Base-by-base conservation (phyloP, 2,329 filamentous ascomycete species). In the Venturia nashicola region DNA sequence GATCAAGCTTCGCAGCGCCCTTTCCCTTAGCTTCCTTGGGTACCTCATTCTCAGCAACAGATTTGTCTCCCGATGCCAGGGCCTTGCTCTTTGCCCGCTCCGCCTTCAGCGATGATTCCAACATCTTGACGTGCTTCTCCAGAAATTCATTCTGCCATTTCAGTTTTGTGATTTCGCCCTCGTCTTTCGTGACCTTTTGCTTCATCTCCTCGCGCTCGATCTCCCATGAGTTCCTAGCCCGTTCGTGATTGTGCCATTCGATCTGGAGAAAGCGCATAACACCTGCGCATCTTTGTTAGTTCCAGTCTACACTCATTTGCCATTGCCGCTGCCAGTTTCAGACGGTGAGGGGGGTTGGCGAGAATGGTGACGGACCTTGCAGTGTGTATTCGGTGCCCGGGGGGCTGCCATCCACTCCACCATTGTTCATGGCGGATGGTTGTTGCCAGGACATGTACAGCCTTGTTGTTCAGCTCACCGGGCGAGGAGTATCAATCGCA, bases 121-220 rank as follows among this genome's bases (percentile, higher is more conserved):
- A 82, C 76, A 97, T 90, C 63, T 86, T 82, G 65, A 97, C 89
- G 72, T 97, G 95, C 78, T 91, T 91, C 74, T 90, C 91, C 63
- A 97, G 78, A 42, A 91, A 90, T 76, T 92, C 91, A 71, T 96
- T 92, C 65, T 92, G 85, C 66, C 90, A 88, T 76, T 96, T 94
- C 61, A 90, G 88, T 68, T 93, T 90, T 68, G 92, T 83, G 40
- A 88, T 85, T 69, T 96, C 90, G 63, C 94, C 94, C 77, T 99
- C 94, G 68, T 97, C 84, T 71, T 90, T 89, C 61, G 93, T 93
- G 78, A 99, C 97, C 72, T 95, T 87, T 69, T 90, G 91, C 80
- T 96, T 96, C 94, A 99, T 97, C 79, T 99, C 94, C 71, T 96
- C 94, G 73, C 91, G 88, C 77, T 99, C 94, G 74, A 99, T 99